Base-by-base conservation (phyloP, 345 rosid species). In the Camelina neglecta region DNA sequence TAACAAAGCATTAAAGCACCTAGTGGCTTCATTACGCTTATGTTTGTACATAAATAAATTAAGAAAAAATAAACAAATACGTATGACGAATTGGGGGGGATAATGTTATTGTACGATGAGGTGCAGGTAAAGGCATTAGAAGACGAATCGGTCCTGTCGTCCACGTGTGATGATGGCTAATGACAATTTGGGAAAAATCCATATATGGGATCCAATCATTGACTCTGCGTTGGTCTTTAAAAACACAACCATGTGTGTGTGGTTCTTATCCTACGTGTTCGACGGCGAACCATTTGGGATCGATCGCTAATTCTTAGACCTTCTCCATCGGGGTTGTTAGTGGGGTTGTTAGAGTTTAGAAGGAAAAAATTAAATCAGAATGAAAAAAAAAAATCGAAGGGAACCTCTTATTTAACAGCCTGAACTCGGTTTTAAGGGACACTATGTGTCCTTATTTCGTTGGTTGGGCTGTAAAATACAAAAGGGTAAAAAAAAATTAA, bases 1-100 rank as follows among this genome's bases (percentile, higher is more conserved):
- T 20, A 55, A 63, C 63, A 21, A 65, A 74, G 45, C 69, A 39
- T 41, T 23, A 77, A 74, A 85, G 87, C 81, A 88, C 86, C 83
- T 75, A 82, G 65, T 26, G 63, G 51, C 26, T 53, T 69, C 6
- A 54, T 21, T 67, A 38, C 38, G 62, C 23, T 53, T 69, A 41
- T 39, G 41, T 26, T 64, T 8, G 29, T 26, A 6, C 35, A 31
- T 45, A 33, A 24, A 29, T 29, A 29, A 29, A 29, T 29, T 29
- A 26, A 26, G 29, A 26, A 4, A 4, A 60, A 47, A 2, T 71
- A 67, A 78, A 48, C 41, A 2, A 2, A 77, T 71, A 48, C 51
- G 18, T 59, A 65, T 8, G 69, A 31, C 29, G 9, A 36, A 13
- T 20, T 9, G 71, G 67, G 67, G 31, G 21, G 31, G 31, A 29